Percentiles rank a stretch among this genome's conserved stretches.
phyloP scores from a whole-genome alignment of 805 yeast genomes.

The Wickerhamomyces xylosicus region DNA sequence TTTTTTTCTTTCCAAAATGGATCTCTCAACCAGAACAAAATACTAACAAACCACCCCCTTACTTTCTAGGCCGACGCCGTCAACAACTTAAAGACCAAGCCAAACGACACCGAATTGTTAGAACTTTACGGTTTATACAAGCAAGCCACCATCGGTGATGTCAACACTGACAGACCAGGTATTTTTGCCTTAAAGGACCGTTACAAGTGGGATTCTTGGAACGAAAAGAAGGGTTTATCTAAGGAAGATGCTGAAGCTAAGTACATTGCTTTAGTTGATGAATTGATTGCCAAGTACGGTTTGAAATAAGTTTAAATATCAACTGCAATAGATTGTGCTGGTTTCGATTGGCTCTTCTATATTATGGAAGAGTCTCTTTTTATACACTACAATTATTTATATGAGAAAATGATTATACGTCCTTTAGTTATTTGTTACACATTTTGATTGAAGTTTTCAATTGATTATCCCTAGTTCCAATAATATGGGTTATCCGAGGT shows the following conservation, averaged over 20 bases:
- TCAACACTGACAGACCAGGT: conserved; percentile 80
- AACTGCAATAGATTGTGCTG: background rate
- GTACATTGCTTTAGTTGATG: conserved; percentile 60
- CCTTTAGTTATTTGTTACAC: no score
- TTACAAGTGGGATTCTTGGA: conserved; percentile 98
- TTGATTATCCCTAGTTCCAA: no score
- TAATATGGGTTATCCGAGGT: no score
- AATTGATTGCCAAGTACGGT: conserved; percentile 45
- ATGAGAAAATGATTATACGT: no score
- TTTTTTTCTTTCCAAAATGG: background rate
- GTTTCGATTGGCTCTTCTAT: background rate
- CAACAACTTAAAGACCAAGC: conserved; percentile 62
- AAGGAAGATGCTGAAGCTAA: conserved; percentile 87
- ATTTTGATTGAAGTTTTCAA: no score
- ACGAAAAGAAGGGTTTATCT: conserved; percentile 70
- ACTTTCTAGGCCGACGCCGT: conserved; percentile 63
- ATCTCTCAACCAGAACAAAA: background rate
- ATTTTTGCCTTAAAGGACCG: conserved; percentile 89
- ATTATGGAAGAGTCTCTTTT: background rate
- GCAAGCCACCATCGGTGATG: conserved; percentile 97
- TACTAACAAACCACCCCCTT: background rate
- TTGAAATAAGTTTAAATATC: conserved; percentile 9
- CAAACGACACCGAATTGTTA: conserved; percentile 79
- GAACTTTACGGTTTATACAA: conserved; percentile 86
- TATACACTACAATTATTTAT: background rate